These are phyloP conservation scores for Auxenochlorella pyrenoidosa DNA, from an alignment of 139 green algal species.

Conservation along the genomic window DNA sequence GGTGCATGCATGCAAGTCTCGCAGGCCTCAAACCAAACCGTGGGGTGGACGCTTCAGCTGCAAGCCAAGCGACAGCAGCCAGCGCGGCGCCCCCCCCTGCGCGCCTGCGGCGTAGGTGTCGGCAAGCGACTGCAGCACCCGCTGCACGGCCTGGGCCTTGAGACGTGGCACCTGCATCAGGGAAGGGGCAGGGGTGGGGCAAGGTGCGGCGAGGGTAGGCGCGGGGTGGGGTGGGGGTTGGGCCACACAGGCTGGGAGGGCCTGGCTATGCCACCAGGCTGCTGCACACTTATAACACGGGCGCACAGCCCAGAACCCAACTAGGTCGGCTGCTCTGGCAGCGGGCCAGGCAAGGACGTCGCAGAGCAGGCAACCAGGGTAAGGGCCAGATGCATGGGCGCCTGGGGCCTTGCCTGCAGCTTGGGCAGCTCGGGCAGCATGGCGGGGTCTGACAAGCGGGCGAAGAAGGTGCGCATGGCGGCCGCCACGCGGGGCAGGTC, in stretches of 20 bases:
- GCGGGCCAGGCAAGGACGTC: not conserved
- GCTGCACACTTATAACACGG: too few species aligned
- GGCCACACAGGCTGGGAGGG: too few species aligned
- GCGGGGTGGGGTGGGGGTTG: too few species aligned
- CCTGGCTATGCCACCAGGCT: too few species aligned
- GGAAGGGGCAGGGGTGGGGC: not conserved
- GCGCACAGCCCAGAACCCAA: too few species aligned
- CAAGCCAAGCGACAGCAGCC: too few species aligned
- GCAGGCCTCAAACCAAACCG: too few species aligned
- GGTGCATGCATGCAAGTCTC: too few species aligned
- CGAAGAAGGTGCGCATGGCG: slow-evolving; percentile 77
- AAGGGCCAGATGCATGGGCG: not conserved
- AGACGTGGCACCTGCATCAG: slow-evolving; percentile 62
- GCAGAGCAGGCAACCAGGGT: not conserved
- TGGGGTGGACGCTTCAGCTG: too few species aligned
- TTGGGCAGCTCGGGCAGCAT: slow-evolving; percentile 77
- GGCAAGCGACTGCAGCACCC: slow-evolving; percentile 60
- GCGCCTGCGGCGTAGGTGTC: slow-evolving; percentile 66
- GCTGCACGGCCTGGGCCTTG: slow-evolving; percentile 57
- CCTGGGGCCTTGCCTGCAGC: slow-evolving; percentile 59
- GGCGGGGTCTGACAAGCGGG: slow-evolving; percentile 72
- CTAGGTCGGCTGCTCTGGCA: too few species aligned
- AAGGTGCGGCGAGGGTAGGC: too few species aligned
- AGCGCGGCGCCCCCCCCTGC: too few species aligned
- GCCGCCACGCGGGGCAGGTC: slow-evolving; percentile 58